phyloP scores from a whole-genome alignment of 768 basidiomycete genomes.

The Pulveroboletus sp. region DNA sequence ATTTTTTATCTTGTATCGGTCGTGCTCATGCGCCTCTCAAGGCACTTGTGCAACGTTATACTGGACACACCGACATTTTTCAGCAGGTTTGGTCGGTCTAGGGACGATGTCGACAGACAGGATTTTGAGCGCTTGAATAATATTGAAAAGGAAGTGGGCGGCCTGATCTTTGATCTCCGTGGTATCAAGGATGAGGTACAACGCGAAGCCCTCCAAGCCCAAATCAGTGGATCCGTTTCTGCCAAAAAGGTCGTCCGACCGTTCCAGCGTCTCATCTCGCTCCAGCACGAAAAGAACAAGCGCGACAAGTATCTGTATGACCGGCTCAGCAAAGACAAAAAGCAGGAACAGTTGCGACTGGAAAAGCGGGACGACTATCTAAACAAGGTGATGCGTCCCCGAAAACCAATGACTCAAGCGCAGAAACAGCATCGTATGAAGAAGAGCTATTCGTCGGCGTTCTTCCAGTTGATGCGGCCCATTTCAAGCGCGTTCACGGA shows the following conservation, averaged over 20 bases:
- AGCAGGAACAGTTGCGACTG: slow-evolving; percentile 66
- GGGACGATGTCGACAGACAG: slow-evolving; percentile 57
- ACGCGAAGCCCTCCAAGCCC: slow-evolving; percentile 54
- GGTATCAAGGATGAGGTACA: slow-evolving; percentile 74
- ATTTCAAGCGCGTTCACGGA: slow-evolving; percentile 83
- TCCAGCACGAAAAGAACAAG: slow-evolving; percentile 80
- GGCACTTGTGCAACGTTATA: slow-evolving; percentile 67
- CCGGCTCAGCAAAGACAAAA: slow-evolving; percentile 72
- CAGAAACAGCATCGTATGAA: slow-evolving; percentile 82
- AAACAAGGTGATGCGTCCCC: slow-evolving; percentile 64
- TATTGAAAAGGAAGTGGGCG: slow-evolving; percentile 66
- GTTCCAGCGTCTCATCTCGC: slow-evolving; percentile 60
- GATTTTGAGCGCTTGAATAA: slow-evolving; percentile 76
- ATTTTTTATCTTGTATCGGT: neutral
- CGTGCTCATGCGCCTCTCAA: slow-evolving; percentile 29
- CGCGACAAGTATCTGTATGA: slow-evolving; percentile 70
- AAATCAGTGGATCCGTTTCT: slow-evolving; percentile 41
- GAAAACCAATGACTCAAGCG: slow-evolving; percentile 48
- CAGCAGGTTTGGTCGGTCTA: slow-evolving; percentile 40
- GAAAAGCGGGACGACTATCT: slow-evolving; percentile 77
- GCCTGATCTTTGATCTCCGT: slow-evolving; percentile 66
- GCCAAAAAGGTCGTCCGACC: slow-evolving; percentile 57
- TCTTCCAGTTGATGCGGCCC: slow-evolving; percentile 85
- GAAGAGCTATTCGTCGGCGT: slow-evolving; percentile 81
- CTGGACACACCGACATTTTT: slow-evolving; percentile 48